phyloP scores from a whole-genome alignment of 805 yeast genomes.

The Kazachstania kunashirensis region DNA sequence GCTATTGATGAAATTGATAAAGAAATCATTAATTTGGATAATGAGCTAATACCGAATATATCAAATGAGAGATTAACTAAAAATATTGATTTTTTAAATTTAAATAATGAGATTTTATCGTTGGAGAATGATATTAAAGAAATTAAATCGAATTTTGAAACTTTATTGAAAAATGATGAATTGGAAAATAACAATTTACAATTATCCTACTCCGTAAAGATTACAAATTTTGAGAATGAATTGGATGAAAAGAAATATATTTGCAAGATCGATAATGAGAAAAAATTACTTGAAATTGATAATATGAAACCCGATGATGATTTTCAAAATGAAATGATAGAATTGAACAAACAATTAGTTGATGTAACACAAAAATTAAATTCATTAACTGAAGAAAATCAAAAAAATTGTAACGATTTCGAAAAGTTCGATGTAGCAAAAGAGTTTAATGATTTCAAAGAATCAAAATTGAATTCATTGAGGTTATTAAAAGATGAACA shows the following conservation, averaged over 20 bases:
- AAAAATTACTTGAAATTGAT: slow-evolving; percentile 16
- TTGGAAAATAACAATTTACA: slow-evolving; percentile 15
- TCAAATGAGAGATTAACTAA: slow-evolving; percentile 15
- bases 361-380: slow-evolving; percentile 11
- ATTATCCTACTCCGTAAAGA: slow-evolving; percentile 14
- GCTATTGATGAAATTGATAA: slow-evolving; percentile 23
- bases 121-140: slow-evolving; percentile 13
- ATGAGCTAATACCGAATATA: slow-evolving; percentile 17
- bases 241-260: slow-evolving; percentile 14
- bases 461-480: slow-evolving; percentile 15
- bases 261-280: slow-evolving; percentile 15
- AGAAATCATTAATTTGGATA: slow-evolving; percentile 14
- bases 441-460: slow-evolving; percentile 17
- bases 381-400: slow-evolving; percentile 10
- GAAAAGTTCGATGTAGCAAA: slow-evolving; percentile 10
- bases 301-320: slow-evolving; percentile 28
- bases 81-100: slow-evolving; percentile 11
- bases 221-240: slow-evolving; percentile 19
- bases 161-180: slow-evolving; percentile 13
- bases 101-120: slow-evolving; percentile 1
- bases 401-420: slow-evolving; percentile 6
- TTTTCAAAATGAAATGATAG: slow-evolving; percentile 20
- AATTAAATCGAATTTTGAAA: slow-evolving; percentile 14
- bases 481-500: slow-evolving; percentile 13
- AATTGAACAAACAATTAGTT: slow-evolving; percentile 20